These are phyloP conservation scores for Cercospora janseana DNA, from an alignment of 2,329 filamentous ascomycete genomes.

Conservation along the genomic window DNA sequence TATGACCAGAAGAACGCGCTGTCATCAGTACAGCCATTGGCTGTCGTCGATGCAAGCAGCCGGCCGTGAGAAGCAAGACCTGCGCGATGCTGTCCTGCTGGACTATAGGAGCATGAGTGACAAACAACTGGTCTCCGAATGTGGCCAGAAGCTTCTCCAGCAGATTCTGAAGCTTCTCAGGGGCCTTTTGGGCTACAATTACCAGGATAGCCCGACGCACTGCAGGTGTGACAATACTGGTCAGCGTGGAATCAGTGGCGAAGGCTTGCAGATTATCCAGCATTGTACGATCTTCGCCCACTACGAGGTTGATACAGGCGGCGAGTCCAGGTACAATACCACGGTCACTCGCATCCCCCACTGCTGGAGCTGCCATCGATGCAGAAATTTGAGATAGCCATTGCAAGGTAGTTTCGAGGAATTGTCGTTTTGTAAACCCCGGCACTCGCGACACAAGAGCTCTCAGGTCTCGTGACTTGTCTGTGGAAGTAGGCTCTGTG, in stretches of 20 bases:
- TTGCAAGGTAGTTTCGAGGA: conserved; percentile 39
- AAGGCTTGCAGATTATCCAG: conserved; percentile 27
- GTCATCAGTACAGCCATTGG: conserved; percentile 67
- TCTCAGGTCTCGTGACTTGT: conserved; percentile 2
- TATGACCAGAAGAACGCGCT: conserved; percentile 69
- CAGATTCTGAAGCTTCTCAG: conserved; percentile 49
- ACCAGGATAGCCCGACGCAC: conserved; percentile 33
- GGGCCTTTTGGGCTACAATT: conserved; percentile 23
- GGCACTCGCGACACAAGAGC: conserved; percentile 18
- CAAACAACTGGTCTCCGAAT: conserved; percentile 84
- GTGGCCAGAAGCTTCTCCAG: conserved; percentile 67
- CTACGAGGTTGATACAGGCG: conserved; percentile 21
- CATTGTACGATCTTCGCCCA: conserved; percentile 18
- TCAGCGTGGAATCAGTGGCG: conserved; percentile 28
- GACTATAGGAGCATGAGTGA: conserved; percentile 77
- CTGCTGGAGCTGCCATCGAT: background rate
- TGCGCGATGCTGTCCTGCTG: conserved; percentile 88
- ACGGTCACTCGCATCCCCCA: background rate
- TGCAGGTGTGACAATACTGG: conserved; percentile 23
- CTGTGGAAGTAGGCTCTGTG: background rate
- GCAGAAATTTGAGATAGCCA: conserved; percentile 28
- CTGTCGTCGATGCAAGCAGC: conserved; percentile 67
- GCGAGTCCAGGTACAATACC: conserved; percentile 16
- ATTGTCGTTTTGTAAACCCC: conserved; percentile 42
- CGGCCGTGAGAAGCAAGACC: conserved; percentile 71